These are phyloP conservation scores for Scheffersomyces lignosus DNA, from an alignment of 805 yeast species.

Conservation along the genomic window DNA sequence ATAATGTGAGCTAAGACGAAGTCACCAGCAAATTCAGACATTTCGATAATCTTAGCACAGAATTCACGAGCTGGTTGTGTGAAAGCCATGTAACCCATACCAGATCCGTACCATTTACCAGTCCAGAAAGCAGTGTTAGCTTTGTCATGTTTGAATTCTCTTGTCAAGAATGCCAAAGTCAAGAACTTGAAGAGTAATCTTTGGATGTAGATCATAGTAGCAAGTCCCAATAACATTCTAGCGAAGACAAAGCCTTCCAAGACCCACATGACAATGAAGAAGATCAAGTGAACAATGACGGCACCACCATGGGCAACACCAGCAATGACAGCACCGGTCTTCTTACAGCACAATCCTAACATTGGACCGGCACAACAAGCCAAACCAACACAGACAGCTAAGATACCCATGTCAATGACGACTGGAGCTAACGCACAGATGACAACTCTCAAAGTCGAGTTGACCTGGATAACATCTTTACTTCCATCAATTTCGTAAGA, in stretches of 20 bases:
- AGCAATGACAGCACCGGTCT: conserved; percentile 94
- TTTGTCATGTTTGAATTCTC: conserved; percentile 95
- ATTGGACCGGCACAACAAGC: conserved; percentile 98
- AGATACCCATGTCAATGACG: conserved; percentile 82
- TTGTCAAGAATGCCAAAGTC: conserved; percentile 75
- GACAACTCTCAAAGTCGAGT: conserved; percentile 69
- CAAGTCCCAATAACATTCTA: conserved; percentile 82
- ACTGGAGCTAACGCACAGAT: conserved; percentile 90
- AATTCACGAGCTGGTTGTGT: conserved; percentile 97
- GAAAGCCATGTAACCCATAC: conserved; percentile 90
- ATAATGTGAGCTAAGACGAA: conserved; percentile 89
- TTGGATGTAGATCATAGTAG: conserved; percentile 83
- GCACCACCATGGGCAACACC: conserved; percentile 95
- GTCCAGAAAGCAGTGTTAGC: conserved; percentile 99
- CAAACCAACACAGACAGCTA: conserved; percentile 72
- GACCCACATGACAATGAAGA: conserved; percentile 97
- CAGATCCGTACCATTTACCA: conserved; percentile 97
- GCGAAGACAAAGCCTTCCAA: conserved; percentile 88
- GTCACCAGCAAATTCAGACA: conserved; percentile 96
- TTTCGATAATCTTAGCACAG: conserved; percentile 88
- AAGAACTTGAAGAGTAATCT: conserved; percentile 82
- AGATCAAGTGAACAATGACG: conserved; percentile 79
- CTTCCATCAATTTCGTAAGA: conserved; percentile 29
- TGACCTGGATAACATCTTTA: conserved; percentile 50
- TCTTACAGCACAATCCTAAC: conserved; percentile 92